phyloP scores from a whole-genome alignment of 2,329 filamentous ascomycete genomes.

The Aaosphaeria pasadenensis region DNA sequence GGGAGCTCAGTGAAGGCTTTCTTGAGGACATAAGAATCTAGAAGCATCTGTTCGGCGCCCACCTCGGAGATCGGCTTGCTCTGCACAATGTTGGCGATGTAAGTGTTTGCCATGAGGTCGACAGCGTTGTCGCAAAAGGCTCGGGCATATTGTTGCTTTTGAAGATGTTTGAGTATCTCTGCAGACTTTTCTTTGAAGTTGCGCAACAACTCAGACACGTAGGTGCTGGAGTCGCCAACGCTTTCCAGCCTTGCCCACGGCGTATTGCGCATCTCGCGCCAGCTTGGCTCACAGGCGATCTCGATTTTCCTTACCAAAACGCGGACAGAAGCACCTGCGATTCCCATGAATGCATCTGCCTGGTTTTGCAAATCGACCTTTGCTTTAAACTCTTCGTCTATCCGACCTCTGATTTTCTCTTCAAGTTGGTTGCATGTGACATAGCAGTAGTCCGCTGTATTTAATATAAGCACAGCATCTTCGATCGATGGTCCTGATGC shows the following conservation, averaged over 20 bases:
- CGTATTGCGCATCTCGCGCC: slow-evolving; percentile 96
- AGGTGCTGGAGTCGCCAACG: slow-evolving; percentile 90
- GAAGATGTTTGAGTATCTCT: slow-evolving; percentile 73
- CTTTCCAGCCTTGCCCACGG: slow-evolving; percentile 93
- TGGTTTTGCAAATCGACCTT: slow-evolving; percentile 87
- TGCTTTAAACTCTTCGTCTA: slow-evolving; percentile 72
- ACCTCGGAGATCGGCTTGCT: slow-evolving; percentile 90
- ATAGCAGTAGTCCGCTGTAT: slow-evolving; percentile 97
- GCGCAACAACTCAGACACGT: slow-evolving; percentile 77
- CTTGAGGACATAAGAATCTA: slow-evolving; percentile 89
- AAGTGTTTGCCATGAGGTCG: slow-evolving; percentile 76
- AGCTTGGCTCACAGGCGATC: slow-evolving; percentile 75
- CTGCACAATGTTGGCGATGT: slow-evolving; percentile 79
- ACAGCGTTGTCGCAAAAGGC: slow-evolving; percentile 97
- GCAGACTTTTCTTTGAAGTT: slow-evolving; percentile 68
- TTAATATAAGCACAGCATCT: slow-evolving; percentile 81
- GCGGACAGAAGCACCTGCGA: slow-evolving; percentile 83
- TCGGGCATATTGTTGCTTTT: slow-evolving; percentile 89
- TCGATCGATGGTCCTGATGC: slow-evolving; percentile 62
- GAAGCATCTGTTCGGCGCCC: slow-evolving; percentile 94
- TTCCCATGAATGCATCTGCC: slow-evolving; percentile 91
- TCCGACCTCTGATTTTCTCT: slow-evolving; percentile 87
- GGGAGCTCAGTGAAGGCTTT: slow-evolving; percentile 73
- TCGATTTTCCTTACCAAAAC: slow-evolving; percentile 83
- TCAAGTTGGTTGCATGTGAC: slow-evolving; percentile 89